Evolutionary conservation across 169 alveolate genomes (phyloP).

Genomic region (Plasmodium gonderi): DNA sequence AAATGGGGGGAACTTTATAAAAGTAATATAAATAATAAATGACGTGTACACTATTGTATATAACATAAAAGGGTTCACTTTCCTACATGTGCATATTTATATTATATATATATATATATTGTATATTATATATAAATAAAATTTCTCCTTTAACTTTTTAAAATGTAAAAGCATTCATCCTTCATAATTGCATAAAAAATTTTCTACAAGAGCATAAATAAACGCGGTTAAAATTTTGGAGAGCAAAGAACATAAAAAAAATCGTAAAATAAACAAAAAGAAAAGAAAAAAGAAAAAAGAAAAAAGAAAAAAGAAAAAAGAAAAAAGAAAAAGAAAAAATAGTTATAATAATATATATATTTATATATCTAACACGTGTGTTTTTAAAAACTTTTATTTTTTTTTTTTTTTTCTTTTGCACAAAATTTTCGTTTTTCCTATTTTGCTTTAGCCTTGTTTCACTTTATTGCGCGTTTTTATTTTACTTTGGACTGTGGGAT

Average conservation of each 20-base stretch:
- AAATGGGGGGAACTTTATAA: neutral
- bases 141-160: neutral
- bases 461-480: neutral
- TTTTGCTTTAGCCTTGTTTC: neutral
- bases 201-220: too few species aligned
- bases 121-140: neutral
- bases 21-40: neutral
- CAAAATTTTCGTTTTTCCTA: neutral
- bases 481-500: neutral
- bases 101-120: neutral
- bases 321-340: too few species aligned
- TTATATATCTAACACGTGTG: too few species aligned
- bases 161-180: neutral
- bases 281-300: too few species aligned
- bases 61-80: neutral
- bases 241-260: neutral
- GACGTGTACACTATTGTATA: too few species aligned
- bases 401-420: neutral
- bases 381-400: neutral
- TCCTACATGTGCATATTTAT: neutral
- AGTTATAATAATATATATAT: too few species aligned
- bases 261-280: too few species aligned
- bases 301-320: too few species aligned
- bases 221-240: neutral
- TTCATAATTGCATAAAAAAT: neutral